Evolutionary conservation across 768 basidiomycete genomes (phyloP), one percentile per base, ranked within the genome.

Genomic region (Pholiota molesta): DNA sequence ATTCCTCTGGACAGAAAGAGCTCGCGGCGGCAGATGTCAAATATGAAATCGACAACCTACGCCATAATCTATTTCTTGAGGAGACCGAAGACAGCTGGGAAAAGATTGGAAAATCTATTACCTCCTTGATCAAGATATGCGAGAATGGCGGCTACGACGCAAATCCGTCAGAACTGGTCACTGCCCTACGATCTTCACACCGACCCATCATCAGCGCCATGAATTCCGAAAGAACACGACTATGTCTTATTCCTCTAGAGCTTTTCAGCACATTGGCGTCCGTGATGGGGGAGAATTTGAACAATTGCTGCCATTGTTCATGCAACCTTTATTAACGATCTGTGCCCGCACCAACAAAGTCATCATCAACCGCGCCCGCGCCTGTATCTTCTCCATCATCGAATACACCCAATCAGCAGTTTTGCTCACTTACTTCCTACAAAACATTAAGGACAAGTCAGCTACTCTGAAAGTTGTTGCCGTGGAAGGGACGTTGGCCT

Each of bases 81-180:
- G 92, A 94, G 72, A 85, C 89, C 3, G 92, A 94, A 71, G 91
- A 94, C 29, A 85, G 85, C 14, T 94, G 92, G 92, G 90, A 92
- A 59, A 78, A 73, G 17, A 90, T 94, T 52, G 72, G 81, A 2
- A 77, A 81, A 37, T 79, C 80, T 4, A 69, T 92, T 54, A 59
- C 68, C 21, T 71, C 76, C 14, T 72, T 93, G 21, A 78, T 78
- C 1, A 71, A 74, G 5, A 71, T 89, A 5, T 84, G 80, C 63
- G 79, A 80, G 37, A 79, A 83, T 55, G 85, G 83, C 23, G 86
- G 78, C 17, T 81, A 78, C 65, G 82, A 85, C 35, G 79, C 78
- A 52, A 78, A 86, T 13, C 60, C 71, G 17, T 60, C 76, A 3
- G 84, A 87, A 47, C 74, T 91, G 47, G 77, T 85, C 21, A 65